These are phyloP conservation scores for Boletus eberwhitei DNA, from an alignment of 768 basidiomycete species.

Conservation along the genomic window DNA sequence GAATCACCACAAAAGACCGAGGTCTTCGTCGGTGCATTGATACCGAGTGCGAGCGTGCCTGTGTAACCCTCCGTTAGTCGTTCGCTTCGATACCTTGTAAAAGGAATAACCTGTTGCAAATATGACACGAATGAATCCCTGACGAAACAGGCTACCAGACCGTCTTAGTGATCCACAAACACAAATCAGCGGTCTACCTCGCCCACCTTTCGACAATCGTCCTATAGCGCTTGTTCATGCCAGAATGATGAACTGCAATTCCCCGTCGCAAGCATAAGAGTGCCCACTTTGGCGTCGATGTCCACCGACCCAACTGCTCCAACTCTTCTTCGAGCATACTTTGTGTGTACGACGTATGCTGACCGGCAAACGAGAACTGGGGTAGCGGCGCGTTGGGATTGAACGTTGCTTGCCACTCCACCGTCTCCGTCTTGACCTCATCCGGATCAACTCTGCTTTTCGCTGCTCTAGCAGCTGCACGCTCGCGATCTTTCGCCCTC, in stretches of 20 bases:
- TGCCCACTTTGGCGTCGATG: slow-evolving; percentile 41
- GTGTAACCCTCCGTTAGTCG: neutral
- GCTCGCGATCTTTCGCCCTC: slow-evolving; percentile 46
- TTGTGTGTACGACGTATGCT: slow-evolving; percentile 40
- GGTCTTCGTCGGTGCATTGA: slow-evolving; percentile 70
- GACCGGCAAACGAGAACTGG: slow-evolving; percentile 59
- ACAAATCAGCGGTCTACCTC: neutral
- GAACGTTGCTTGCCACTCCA: slow-evolving; percentile 52
- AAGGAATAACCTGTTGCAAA: slow-evolving; percentile 54
- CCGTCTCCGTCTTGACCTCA: slow-evolving; percentile 19
- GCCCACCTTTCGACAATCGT: slow-evolving; percentile 53
- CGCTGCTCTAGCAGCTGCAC: slow-evolving; percentile 37
- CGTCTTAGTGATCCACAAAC: neutral
- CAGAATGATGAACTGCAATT: slow-evolving; percentile 67
- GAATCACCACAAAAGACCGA: slow-evolving; percentile 64
- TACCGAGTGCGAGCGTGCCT: slow-evolving; percentile 71
- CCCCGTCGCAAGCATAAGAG: slow-evolving; percentile 51
- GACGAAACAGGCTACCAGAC: slow-evolving; percentile 44
- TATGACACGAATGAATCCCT: slow-evolving; percentile 60
- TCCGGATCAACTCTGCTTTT: slow-evolving; percentile 37
- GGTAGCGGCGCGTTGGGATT: slow-evolving; percentile 54
- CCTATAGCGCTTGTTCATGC: slow-evolving; percentile 63
- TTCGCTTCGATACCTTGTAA: neutral
- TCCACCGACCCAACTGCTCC: slow-evolving; percentile 31
- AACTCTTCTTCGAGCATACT: slow-evolving; percentile 51